phyloP scores from a whole-genome alignment of 2,329 filamentous ascomycete genomes.

The Alternaria arbusti region DNA sequence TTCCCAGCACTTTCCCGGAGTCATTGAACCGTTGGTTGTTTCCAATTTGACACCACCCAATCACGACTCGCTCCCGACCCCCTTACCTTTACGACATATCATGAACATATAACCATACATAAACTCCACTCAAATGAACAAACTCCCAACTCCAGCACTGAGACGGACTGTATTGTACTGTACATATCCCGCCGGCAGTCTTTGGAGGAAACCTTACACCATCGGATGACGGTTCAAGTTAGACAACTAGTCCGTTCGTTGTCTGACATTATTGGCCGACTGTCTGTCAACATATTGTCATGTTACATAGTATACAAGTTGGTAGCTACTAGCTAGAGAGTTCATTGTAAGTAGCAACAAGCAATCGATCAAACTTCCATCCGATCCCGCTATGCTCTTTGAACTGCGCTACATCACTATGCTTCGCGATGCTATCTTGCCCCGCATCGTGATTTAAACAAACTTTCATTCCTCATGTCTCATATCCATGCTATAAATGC shows the following conservation, averaged over 20 bases:
- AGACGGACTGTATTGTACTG: neutral
- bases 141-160: neutral
- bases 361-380: neutral
- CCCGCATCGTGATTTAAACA: neutral
- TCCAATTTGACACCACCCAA: neutral
- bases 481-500: neutral
- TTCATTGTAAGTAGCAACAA: constrained; percentile 1
- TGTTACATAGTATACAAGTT: neutral
- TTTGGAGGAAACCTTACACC: neutral
- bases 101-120: constrained; percentile 4
- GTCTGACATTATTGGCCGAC: neutral
- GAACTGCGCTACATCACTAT: too few relatives aligned
- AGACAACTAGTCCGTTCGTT: neutral
- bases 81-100: constrained; percentile 1
- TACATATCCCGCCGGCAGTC: neutral
- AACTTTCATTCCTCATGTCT: neutral
- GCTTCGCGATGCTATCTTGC: neutral
- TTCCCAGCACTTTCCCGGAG: constrained; percentile 11
- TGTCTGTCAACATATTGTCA: neutral
- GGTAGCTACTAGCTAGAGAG: neutral
- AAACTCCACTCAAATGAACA: constrained; percentile 11
- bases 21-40: constrained; percentile 10
- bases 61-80: neutral
- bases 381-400: neutral
- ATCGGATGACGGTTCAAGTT: neutral